Evolutionary conservation across 2,329 filamentous ascomycete genomes (phyloP).

Genomic region (Venturia nashicola): DNA sequence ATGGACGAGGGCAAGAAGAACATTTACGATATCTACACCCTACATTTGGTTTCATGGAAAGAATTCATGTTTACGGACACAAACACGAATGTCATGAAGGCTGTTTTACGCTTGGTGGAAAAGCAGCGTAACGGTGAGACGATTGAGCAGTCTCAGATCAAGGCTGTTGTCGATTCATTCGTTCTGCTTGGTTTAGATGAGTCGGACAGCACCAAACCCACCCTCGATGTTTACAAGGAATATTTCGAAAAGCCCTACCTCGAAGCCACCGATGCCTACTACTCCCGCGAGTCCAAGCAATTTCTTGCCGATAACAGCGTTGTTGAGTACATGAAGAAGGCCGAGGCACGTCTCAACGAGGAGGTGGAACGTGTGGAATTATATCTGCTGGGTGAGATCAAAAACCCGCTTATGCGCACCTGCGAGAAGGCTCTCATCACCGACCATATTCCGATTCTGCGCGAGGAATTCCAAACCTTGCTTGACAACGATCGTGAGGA

Average conservation of each 20-base stretch:
- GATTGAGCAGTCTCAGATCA: constrained; percentile 93
- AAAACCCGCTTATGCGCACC: constrained; percentile 66
- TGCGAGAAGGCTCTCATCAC: constrained; percentile 86
- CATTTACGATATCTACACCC: constrained; percentile 93
- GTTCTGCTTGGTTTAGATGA: constrained; percentile 89
- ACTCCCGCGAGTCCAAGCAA: constrained; percentile 80
- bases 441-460: constrained; percentile 71
- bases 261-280: constrained; percentile 70
- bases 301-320: constrained; percentile 96
- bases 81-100: constrained; percentile 81
- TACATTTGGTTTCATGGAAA: constrained; percentile 93
- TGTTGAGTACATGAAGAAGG: constrained; percentile 99
- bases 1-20: constrained; percentile 99
- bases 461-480: constrained; percentile 90
- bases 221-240: constrained; percentile 83
- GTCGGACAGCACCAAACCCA: constrained; percentile 83
- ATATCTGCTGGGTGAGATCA: constrained; percentile 86
- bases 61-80: constrained; percentile 78
- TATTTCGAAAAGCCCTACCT: constrained; percentile 93
- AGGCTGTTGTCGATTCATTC: constrained; percentile 92
- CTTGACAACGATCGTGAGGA: constrained; percentile 91
- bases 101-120: constrained; percentile 88
- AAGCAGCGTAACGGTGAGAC: constrained; percentile 97
- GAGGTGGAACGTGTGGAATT: constrained; percentile 89
- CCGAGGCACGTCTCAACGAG: constrained; percentile 75